Base-by-base conservation (phyloP, 495 filamentous ascomycete genomes). In the Schizothecium vesticola region DNA sequence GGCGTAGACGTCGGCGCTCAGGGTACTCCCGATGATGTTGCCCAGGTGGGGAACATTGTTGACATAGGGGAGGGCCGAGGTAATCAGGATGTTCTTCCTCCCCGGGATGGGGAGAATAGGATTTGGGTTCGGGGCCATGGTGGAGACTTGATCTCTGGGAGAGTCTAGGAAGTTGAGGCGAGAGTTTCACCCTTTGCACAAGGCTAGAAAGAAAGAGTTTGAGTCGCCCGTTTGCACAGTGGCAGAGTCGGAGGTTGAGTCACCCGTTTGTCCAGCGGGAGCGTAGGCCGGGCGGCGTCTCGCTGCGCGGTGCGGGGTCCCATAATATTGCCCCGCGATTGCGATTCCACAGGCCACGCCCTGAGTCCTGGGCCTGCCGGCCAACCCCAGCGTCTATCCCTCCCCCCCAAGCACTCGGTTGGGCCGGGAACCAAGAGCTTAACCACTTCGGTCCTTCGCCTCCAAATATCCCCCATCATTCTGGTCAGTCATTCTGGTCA, bases 21-120 rank as follows among this genome's bases (percentile, higher is more conserved):
- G 86, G 51, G 97, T 93, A 71, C 89, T 92, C 66, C 95, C 95
- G 64, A 97, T 86, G 65, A 97, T 89, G 79, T 99, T 99, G 65
- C 95, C 94, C 73, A 97, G 84, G 80, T 97, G 94, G 63, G 94
- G 95, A 11, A 96, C 92, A 79, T 97, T 97, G 82, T 98, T 98
- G 63, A 97, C 93, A 76, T 97, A 98, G 56, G 92, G 91, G 36
- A 93, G 74, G 56, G 90, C 89, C 65, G 86, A 89, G 11, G 85
- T 90, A 51, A 90, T 83, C 26, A 90, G 78, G 59, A 86, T 75
- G 71, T 85, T 86, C 43, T 80, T 78, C 72, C 85, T 82, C 16
- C 84, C 84, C 58, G 77, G 75, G 62, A 78, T 63, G 56, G 84
- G 84, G 63, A 85, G 78, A 60, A 75, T 73, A 22, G 61, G 61